Conservation (phyloP, 1,284 basidiomycete species). For the Rhodotorula sp. region DNA sequence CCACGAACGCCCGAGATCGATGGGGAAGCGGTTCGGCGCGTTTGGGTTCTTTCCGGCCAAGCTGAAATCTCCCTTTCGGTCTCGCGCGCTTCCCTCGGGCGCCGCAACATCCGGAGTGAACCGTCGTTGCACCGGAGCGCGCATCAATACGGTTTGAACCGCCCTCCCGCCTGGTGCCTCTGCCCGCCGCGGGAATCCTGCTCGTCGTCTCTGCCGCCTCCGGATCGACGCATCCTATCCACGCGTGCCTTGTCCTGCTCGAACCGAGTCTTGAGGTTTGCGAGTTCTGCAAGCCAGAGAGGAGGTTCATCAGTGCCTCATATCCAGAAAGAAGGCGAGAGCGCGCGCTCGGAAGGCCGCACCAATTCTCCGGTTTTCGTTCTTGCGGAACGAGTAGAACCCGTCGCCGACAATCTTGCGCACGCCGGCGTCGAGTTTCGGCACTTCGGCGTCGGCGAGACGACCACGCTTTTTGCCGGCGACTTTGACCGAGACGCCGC, state of each 20-base stretch:
- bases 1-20: too few species aligned
- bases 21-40: too few species aligned
- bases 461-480: conserved; percentile 31
- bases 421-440: conserved; percentile 19
- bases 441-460: conserved; percentile 1
- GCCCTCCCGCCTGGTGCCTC: not conserved
- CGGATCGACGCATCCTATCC: conserved; percentile 11
- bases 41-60: too few species aligned
- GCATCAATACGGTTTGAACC: conserved; percentile 11
- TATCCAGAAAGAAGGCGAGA: not conserved
- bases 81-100: too few species aligned
- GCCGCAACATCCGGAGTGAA: too few species aligned
- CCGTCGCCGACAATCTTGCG: conserved; percentile 41
- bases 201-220: not conserved
- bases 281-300: conserved; percentile 26
- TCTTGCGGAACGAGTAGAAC: conserved; percentile 39
- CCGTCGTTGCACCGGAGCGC: not conserved
- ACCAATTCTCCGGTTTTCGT: conserved; percentile 30
- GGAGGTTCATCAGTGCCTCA: not conserved
- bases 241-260: conserved; percentile 38
- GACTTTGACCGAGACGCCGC: conserved; percentile 34
- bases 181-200: not conserved
- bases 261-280: conserved; percentile 29
- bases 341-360: not conserved
- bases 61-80: too few species aligned